phyloP scores from a whole-genome alignment of 306 rosid species.

The Quillaja saponaria region DNA sequence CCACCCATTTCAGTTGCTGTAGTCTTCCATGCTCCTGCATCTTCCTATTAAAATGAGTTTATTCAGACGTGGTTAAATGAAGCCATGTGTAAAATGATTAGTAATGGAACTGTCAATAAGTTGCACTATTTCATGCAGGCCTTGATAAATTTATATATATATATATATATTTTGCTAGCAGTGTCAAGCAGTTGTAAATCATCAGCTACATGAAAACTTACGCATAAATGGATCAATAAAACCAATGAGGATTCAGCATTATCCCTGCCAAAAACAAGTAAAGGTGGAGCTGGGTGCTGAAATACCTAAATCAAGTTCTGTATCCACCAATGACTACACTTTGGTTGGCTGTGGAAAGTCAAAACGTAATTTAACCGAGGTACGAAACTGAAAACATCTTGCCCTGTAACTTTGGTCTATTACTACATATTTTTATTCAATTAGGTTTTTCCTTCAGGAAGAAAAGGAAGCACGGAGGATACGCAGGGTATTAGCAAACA shows the following conservation, averaged over 20 bases:
- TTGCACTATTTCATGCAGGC: slow-evolving; percentile 54
- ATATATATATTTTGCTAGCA: slow-evolving; percentile 63
- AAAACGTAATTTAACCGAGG: slow-evolving; percentile 83
- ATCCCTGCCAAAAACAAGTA: slow-evolving; percentile 23
- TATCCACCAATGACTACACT: slow-evolving; percentile 40
- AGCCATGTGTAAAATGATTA: not conserved
- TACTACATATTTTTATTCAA: slow-evolving; percentile 13
- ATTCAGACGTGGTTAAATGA: too few relatives aligned
- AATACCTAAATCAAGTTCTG: slow-evolving; percentile 33
- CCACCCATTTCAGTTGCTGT: too few relatives aligned
- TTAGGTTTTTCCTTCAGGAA: slow-evolving; percentile 44
- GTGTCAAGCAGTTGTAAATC: slow-evolving; percentile 52
- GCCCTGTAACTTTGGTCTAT: slow-evolving; percentile 6
- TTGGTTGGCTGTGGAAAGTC: slow-evolving; percentile 55
- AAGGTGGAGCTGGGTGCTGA: slow-evolving; percentile 56
- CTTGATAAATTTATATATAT: too few relatives aligned
- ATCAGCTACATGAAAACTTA: slow-evolving; percentile 39
- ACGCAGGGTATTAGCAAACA: slow-evolving; percentile 85
- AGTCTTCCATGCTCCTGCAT: not conserved
- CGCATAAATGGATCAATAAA: slow-evolving; percentile 15
- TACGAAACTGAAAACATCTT: slow-evolving; percentile 28
- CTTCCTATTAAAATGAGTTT: not conserved
- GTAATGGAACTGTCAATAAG: slow-evolving; percentile 43
- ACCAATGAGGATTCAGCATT: slow-evolving; percentile 29
- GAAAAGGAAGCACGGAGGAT: slow-evolving; percentile 88